Percentiles rank a stretch among this genome's conserved stretches.
These are phyloP conservation scores for Xylaria sp. DNA, from an alignment of 2,329 filamentous ascomycete species.

Conservation along the genomic window DNA sequence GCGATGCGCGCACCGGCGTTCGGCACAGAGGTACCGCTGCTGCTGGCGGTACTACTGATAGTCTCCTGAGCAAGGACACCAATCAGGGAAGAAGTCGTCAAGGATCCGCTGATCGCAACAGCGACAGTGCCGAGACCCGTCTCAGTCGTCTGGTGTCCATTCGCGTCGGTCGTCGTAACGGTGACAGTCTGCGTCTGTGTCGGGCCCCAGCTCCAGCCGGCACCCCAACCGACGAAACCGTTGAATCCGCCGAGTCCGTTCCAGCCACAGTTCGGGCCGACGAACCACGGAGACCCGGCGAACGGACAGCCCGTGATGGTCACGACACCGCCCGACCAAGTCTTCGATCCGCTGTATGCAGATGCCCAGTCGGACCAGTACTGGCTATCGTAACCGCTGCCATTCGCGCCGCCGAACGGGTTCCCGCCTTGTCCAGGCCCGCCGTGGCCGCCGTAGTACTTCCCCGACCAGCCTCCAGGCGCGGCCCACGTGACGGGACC, in stretches of 20 bases:
- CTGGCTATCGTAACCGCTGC: constrained; percentile 20
- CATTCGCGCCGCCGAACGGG: constrained; percentile 6
- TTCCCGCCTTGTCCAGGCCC: constrained; percentile 5
- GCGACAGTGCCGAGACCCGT: constrained; percentile 29
- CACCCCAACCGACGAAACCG: constrained; percentile 38
- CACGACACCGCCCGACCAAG: constrained; percentile 36
- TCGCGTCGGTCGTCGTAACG: constrained; percentile 29
- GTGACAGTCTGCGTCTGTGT: constrained; percentile 35
- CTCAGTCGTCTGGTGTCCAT: constrained; percentile 29
- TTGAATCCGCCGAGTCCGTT: constrained; percentile 34
- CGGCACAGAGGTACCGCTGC: neutral
- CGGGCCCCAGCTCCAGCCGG: constrained; percentile 37
- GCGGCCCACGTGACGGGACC: constrained; percentile 34
- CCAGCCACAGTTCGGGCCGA: constrained; percentile 36
- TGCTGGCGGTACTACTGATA: constrained; percentile 5
- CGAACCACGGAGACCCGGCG: constrained; percentile 38
- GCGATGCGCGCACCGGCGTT: constrained; percentile 13
- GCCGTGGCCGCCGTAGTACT: constrained; percentile 14
- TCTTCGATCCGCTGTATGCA: constrained; percentile 28
- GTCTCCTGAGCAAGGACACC: constrained; percentile 14
- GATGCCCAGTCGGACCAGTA: constrained; percentile 32
- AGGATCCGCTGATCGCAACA: constrained; percentile 32
- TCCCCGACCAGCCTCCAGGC: constrained; percentile 30
- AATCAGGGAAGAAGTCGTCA: constrained; percentile 30
- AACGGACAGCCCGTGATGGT: constrained; percentile 41